A percentile compares a stretch with the other conserved stretches of the same genome.
Conservation (phyloP, 1,284 basidiomycete genomes). For the Psilocybe mexicana region DNA sequence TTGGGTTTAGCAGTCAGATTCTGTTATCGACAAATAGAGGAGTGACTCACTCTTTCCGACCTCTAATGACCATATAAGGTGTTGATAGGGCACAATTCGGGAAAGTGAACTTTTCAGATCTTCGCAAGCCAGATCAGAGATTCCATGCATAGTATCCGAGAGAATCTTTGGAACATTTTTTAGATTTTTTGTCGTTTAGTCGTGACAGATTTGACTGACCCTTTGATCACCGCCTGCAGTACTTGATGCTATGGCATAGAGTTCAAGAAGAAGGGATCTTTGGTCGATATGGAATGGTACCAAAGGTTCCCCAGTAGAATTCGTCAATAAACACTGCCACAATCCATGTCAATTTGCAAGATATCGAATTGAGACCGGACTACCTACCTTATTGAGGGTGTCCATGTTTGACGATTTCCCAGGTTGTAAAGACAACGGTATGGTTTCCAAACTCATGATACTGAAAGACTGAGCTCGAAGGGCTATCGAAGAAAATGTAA, state of each 20-base stretch:
- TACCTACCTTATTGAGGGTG: slow-evolving; percentile 21
- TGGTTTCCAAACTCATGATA: slow-evolving; percentile 40
- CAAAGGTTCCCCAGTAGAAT: neutral
- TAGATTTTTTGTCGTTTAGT: neutral
- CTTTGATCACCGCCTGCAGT: neutral
- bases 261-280: slow-evolving; percentile 26
- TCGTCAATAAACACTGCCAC: slow-evolving; percentile 13
- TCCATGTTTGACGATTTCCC: slow-evolving; percentile 17
- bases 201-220: neutral
- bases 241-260: slow-evolving; percentile 14
- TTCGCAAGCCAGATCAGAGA: slow-evolving; percentile 39
- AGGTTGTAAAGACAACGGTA: slow-evolving; percentile 26
- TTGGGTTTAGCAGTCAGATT: neutral
- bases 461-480: slow-evolving; percentile 40
- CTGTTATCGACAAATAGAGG: neutral
- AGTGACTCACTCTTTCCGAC: slow-evolving; percentile 35
- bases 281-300: slow-evolving; percentile 10
- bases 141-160: slow-evolving; percentile 22
- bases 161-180: neutral
- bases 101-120: slow-evolving; percentile 36
- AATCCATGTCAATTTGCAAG: neutral
- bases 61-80: slow-evolving; percentile 52
- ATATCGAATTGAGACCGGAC: neutral
- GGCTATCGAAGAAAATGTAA: slow-evolving; percentile 21
- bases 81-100: slow-evolving; percentile 53